Conservation (phyloP, 495 filamentous ascomycete species). For the Thozetella sp. region DNA sequence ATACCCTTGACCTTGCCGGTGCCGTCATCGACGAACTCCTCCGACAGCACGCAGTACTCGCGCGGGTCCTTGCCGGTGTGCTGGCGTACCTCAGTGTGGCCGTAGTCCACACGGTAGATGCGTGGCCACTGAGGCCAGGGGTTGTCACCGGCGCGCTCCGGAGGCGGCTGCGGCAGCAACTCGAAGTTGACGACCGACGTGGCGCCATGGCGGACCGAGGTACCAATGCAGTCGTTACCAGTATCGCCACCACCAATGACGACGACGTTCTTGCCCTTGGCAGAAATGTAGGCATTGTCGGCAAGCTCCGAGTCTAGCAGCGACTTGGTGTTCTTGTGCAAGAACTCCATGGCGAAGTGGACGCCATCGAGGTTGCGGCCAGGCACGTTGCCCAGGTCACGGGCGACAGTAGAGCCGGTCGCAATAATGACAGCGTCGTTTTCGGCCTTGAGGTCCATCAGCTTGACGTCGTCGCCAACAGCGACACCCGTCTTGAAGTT, state of each 20-base stretch:
- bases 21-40: conserved; percentile 95
- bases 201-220: conserved; percentile 95
- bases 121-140: conserved; percentile 99
- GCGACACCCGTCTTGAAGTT: conserved; percentile 76
- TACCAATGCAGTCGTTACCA: conserved; percentile 99
- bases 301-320: conserved; percentile 89
- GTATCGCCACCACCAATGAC: conserved; percentile 99
- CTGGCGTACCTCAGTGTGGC: conserved; percentile 94
- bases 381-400: conserved; percentile 85
- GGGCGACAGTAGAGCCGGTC: conserved; percentile 96
- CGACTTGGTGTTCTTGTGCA: conserved; percentile 98
- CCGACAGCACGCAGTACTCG: conserved; percentile 98
- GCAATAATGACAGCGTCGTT: conserved; percentile 92
- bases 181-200: conserved; percentile 98
- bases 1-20: conserved; percentile 90
- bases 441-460: conserved; percentile 73
- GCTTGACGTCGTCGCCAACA: conserved; percentile 78
- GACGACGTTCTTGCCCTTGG: conserved; percentile 94
- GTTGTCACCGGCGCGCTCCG: conserved; percentile 94
- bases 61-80: conserved; percentile 97
- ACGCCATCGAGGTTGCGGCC: conserved; percentile 91
- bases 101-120: conserved; percentile 98
- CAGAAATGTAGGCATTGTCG: conserved; percentile 91
- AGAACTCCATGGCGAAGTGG: conserved; percentile 98
- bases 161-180: conserved; percentile 90